Evolutionary conservation across 2,329 filamentous ascomycete genomes (phyloP), one percentile per base, ranked within the genome.

Genomic region (Trichoderma gracile): DNA sequence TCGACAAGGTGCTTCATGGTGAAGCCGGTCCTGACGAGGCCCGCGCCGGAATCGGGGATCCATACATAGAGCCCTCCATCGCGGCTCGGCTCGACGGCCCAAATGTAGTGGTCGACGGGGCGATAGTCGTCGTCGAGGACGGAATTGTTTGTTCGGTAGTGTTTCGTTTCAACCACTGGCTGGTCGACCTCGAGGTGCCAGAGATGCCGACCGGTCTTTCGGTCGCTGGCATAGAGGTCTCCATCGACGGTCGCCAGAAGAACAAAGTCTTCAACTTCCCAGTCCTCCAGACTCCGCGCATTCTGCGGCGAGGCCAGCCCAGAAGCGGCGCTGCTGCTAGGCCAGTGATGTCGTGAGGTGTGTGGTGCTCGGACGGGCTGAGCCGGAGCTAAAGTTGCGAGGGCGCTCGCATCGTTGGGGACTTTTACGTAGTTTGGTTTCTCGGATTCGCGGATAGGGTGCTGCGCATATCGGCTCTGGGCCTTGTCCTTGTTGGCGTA

Each of bases 191-290:
- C 87, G 67, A 97, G 84, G 73, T 90, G 89, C 95, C 95, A 98
- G 75, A 89, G 89, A 71, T 90, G 84, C 68, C 89, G 84, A 71
- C 95, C 95, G 59, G 90, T 95, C 75, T 89, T 90, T 73, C 95
- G 87, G 81, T 97, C 92, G 78, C 88, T 88, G 76, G 94, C 93
- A 81, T 97, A 91, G 73, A 98, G 87, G 77, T 92, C 91, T 84
- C 95, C 95, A 84, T 98, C 93, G 87, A 98, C 91, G 86, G 95
- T 98, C 91, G 95, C 94, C 90, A 99, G 84, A 84, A 99, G 92
- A 82, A 98, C 91, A 86, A 97, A 96, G 84, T 98, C 93, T 91
- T 98, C 94, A 81, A 97, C 93, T 90, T 97, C 92, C 94, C 94
- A 98, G 82, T 97, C 94, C 86, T 93, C 90, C 86, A 98, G 84